Base-by-base conservation (phyloP, 1,284 basidiomycete genomes). In the Irpex rosettiformis region DNA sequence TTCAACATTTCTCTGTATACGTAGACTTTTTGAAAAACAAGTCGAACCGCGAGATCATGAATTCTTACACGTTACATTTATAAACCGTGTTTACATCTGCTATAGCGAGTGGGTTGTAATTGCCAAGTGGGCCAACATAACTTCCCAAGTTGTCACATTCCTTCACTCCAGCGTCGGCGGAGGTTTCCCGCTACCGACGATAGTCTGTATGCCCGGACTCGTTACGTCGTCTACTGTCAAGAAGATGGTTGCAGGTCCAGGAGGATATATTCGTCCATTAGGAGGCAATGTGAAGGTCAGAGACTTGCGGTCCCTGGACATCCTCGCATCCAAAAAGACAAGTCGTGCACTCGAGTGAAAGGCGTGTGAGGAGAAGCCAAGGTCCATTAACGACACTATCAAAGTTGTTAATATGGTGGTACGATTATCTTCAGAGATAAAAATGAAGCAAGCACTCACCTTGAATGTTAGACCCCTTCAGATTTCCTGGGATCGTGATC, bases 241-340 rank as follows among this genome's bases (percentile, higher is more conserved):
- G 75, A 70, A 84, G 68, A 73, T 72, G 64, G 54, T 66, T 62
- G 74, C 83, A 16, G 80, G 82, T 10, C 83, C 83, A 24, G 81
- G 79, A 6, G 79, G 80, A 63, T 79, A 80, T 21, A 83, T 72
- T 11, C 73, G 70, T 56, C 75, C 74, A 57, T 73, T 77, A 2
- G 78, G 77, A 5, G 80, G 81, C n/a, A 70, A 75, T 16, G 64
- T 68, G 59, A 82, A 71, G 0, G 71, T 75, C 13, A 82, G 71
- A n/a, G 70, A 68, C 63, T 71, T 75, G 49, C 67, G 64, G 59
- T 76, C 66, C 8, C 57, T 61, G 4, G 73, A 74, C 25, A 78
- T 67, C 6, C 58, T 63, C 3, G 75, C 72, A 2, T 75, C 70
- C 71, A 82, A 73, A 65, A 80, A 79, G 22, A 82, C 79, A 8